Evolutionary conservation across 2,329 filamentous ascomycete species (phyloP), one percentile per base, ranked within the genome.

Genomic region (Emmonsia crescens): DNA sequence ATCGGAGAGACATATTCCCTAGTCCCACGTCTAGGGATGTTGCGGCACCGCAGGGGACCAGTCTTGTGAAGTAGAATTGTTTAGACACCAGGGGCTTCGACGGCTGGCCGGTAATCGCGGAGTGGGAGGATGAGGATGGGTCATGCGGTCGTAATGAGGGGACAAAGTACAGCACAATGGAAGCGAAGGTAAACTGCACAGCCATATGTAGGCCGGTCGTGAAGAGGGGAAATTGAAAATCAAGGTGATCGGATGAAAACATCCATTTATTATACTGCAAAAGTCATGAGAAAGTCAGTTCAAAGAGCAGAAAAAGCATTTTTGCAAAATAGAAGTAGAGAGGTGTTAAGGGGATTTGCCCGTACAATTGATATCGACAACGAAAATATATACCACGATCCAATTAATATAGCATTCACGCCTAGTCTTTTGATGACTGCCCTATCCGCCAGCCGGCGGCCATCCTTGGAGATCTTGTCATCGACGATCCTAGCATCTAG

Each of bases 201-300:
- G 92, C 78, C 92, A 97, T 97, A 78, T 99, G 94, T 73, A 94
- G 80, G 66, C 90, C 89, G 3, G 94, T 99, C 12, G 92, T 96
- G 76, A 97, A 97, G 57, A 99, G 83, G 46, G 94, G 94, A 70
- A 94, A 97, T 59, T 89, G 87, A 73, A 99, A 99, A 75, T 96
- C 88, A 68, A 95, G 84, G 67, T 88, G 85, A 67, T 88, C 83
- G 64, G 87, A 83, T 70, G 89, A 89, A 77, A 99, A 97, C 93
- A 99, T 97, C 94, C 94, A 97, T 79, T 96, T 97, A 82, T 99
- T 99, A 81, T 97, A 99, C 88, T 94, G 68, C 44, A 60, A 46
- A 44, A 52, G 24, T 57, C 24, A 21, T 33, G n/a, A 44, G 24
- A 48, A 27, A 27, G 54, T 40, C 51, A 61, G 61, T 40, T 29